Percentiles rank a stretch among this genome's conserved stretches.
phyloP scores from a whole-genome alignment of 2,329 filamentous ascomycete species.

The Calonectria pseudoreteaudii region DNA sequence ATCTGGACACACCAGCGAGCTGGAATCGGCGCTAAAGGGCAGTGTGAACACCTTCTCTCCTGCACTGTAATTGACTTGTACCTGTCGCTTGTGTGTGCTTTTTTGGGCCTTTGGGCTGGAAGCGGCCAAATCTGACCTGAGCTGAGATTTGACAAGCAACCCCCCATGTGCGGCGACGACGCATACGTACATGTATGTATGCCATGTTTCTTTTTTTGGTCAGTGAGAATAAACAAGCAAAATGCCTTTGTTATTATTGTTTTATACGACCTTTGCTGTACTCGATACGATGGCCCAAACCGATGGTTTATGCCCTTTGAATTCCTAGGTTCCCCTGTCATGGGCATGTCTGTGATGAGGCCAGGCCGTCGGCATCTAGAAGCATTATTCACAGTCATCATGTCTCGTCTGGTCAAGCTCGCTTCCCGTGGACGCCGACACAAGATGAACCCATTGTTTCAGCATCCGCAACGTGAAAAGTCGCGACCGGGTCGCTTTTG shows the following conservation, averaged over 20 bases:
- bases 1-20: slow-evolving; percentile 7
- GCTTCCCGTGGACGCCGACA: neutral
- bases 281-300: neutral
- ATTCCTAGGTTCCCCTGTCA: neutral
- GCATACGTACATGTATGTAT: neutral
- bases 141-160: slow-evolving; percentile 23
- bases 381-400: neutral
- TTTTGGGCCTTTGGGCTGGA: slow-evolving; percentile 2
- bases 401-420: neutral
- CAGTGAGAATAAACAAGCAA: neutral
- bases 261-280: neutral
- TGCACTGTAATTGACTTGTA: slow-evolving; percentile 23
- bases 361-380: neutral
- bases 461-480: slow-evolving; percentile 15
- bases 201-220: slow-evolving; percentile 8
- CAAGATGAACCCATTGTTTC: slow-evolving; percentile 20
- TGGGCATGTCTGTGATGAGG: neutral
- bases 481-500: slow-evolving; percentile 14
- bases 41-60: neutral
- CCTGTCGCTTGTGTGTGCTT: neutral
- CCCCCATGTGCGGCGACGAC: neutral
- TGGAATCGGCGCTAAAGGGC: slow-evolving; percentile 5
- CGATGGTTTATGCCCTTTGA: neutral
- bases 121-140: slow-evolving; percentile 16
- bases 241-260: neutral